Percentiles rank a stretch among this genome's conserved stretches.
phyloP scores from a whole-genome alignment of 139 green algal genomes.

The Limnomonas spitsbergensis region DNA sequence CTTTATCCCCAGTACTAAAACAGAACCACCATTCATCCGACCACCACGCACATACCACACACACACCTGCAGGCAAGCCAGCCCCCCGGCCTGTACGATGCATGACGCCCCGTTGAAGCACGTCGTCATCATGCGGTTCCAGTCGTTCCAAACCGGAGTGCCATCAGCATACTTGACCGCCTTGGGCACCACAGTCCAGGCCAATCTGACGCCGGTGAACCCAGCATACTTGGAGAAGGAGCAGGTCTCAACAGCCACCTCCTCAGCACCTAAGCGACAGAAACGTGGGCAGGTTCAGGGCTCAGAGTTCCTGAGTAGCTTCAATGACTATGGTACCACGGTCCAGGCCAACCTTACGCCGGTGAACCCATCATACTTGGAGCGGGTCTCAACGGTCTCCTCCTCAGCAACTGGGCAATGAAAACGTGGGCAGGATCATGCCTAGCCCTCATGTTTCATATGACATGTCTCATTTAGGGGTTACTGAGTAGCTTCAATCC shows the following conservation, averaged over 20 bases:
- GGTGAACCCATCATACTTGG: conserved; percentile 97
- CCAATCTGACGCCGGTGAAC: conserved; percentile 96
- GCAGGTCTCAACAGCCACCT: conserved; percentile 90
- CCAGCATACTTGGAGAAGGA: conserved; percentile 96
- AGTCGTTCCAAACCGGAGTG: conserved; percentile 80
- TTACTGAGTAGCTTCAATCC: conserved; percentile 36
- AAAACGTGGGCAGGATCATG: not conserved
- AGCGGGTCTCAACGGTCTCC: conserved; percentile 89
- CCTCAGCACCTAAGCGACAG: conserved; percentile 13
- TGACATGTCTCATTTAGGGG: no score
- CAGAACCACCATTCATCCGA: no score
- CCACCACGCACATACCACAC: not conserved
- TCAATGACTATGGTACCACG: conserved; percentile 84
- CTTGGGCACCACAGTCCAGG: conserved; percentile 97
- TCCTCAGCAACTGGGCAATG: conserved; percentile 30
- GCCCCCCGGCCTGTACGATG: conserved; percentile 88
- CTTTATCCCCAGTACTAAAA: no score
- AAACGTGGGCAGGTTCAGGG: not conserved
- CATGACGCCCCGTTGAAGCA: conserved; percentile 97
- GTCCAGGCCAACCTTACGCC: conserved; percentile 97
- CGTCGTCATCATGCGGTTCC: conserved; percentile 94
- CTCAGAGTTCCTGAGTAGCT: conserved; percentile 19
- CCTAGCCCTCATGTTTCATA: no score
- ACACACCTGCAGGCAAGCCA: conserved; percentile 82
- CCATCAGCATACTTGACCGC: conserved; percentile 63